phyloP scores from a whole-genome alignment of 139 green algal species.

The Dunaliella primolecta region DNA sequence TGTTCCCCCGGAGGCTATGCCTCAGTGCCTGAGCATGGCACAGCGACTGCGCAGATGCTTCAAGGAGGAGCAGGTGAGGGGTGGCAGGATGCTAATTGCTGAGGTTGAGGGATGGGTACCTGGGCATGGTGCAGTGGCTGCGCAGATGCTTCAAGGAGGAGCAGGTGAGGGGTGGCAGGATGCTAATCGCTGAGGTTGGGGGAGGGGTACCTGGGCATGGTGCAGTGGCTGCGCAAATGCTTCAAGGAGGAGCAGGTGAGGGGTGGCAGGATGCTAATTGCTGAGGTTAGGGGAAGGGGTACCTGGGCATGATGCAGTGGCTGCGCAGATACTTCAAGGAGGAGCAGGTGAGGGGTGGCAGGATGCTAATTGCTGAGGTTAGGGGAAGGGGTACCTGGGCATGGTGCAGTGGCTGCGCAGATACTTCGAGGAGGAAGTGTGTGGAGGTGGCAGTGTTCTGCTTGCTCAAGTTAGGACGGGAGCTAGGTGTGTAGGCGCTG shows the following conservation, averaged over 20 bases:
- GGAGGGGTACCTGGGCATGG: constrained; percentile 35
- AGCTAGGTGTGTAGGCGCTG: constrained; percentile 53
- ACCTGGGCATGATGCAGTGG: constrained; percentile 23
- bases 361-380: too few species aligned
- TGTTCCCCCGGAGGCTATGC: constrained; percentile 71
- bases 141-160: not conserved
- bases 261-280: too few species aligned
- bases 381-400: constrained; percentile 26
- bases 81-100: too few species aligned
- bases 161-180: not conserved
- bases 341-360: not conserved
- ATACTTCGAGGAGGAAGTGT: not conserved
- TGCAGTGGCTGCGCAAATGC: not conserved
- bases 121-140: constrained; percentile 27
- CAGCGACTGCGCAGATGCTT: not conserved
- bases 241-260: not conserved
- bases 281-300: too few species aligned
- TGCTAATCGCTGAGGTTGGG: too few species aligned
- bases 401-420: constrained; percentile 23
- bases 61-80: not conserved
- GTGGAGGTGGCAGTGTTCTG: too few species aligned
- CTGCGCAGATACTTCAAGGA: not conserved
- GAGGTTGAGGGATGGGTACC: too few species aligned
- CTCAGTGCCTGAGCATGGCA: constrained; percentile 35
- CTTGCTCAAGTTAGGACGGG: too few species aligned